phyloP scores from a whole-genome alignment of 331 rosid genomes.

The Telfairia occidentalis region DNA sequence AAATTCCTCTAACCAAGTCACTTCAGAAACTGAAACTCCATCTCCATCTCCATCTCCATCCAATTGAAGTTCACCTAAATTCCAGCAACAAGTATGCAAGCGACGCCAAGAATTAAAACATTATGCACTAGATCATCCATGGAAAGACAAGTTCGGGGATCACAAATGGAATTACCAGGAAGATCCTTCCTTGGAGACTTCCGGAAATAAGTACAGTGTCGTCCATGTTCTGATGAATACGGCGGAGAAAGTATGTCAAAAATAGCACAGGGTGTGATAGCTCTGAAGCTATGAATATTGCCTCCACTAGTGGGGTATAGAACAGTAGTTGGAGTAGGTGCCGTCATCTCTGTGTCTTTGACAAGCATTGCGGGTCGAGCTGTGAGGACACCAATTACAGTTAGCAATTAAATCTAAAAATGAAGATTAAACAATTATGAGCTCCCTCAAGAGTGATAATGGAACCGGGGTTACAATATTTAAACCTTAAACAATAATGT shows the following conservation, averaged over 20 bases:
- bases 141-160: neutral
- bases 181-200: conserved; percentile 52
- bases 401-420: neutral
- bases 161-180: conserved; percentile 39
- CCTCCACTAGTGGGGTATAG: conserved; percentile 88
- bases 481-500: neutral
- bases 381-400: conserved; percentile 22
- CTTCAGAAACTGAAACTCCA: conserved; percentile 39
- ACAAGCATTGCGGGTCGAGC: conserved; percentile 80
- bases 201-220: conserved; percentile 86
- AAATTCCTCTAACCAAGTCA: conserved; percentile 83
- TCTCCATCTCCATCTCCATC: conserved; percentile 62
- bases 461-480: neutral
- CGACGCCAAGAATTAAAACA: neutral
- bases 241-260: conserved; percentile 86
- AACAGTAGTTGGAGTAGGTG: conserved; percentile 66
- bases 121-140: neutral
- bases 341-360: conserved; percentile 63
- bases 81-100: conserved; percentile 2
- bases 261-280: conserved; percentile 86
- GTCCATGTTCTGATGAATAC: conserved; percentile 66
- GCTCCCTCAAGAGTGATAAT: neutral
- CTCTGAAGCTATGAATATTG: conserved; percentile 79
- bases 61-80: conserved; percentile 39
- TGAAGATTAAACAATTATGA: neutral